Base-by-base conservation (phyloP, 2,329 filamentous ascomycete genomes). In the Pseudocercospora vitis region DNA sequence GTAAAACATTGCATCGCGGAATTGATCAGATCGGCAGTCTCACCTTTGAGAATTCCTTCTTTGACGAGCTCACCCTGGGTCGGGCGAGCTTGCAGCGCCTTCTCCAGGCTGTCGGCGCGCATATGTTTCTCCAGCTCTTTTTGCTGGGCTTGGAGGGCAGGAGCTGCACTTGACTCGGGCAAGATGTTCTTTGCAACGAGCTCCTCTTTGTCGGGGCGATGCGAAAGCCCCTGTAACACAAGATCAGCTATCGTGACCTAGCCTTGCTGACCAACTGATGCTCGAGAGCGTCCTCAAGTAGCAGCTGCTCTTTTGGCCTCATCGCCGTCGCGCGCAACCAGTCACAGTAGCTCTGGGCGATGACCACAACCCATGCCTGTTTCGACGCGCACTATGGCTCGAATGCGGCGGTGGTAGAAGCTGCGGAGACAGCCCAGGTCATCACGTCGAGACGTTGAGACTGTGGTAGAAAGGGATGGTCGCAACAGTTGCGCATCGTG, bases 151-250 rank as follows among this genome's bases (percentile, higher is more conserved):
- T 87, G 85, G 50, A 96, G 77, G 2, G 86, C 81, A 0, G 91
- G 91, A 0, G 91, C 90, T 14, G 87, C 89, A 48, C 73, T 86
- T 26, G 87, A 87, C 52, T 85, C 83, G 21, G 89, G 88, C 21
- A 96, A 84, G 70, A 96, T 96, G 73, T 96, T 95, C 63, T 85
- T 87, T 69, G 94, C 87, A 58, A 96, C 77, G 18, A 96, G 79
- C 66, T 89, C 84, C 29, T 89, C 82, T 53, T 88, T 84, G 18
- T 90, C 81, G 3, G 84, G 82, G 12, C 85, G 74, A 53, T 81
- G 78, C 62, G 82, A 78, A 9, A 88, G 74, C 21, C 81, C 78
- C 70, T 66, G 29, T 14, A 23, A 39, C 18, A 29, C 11, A 29
- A n/a, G 11, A 24, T 45, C 42, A 45, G 42, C 42, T 16, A 45